Evolutionary conservation across 306 rosid species (phyloP), one percentile per base, ranked within the genome.

Genomic region (Vigna unguiculata): DNA sequence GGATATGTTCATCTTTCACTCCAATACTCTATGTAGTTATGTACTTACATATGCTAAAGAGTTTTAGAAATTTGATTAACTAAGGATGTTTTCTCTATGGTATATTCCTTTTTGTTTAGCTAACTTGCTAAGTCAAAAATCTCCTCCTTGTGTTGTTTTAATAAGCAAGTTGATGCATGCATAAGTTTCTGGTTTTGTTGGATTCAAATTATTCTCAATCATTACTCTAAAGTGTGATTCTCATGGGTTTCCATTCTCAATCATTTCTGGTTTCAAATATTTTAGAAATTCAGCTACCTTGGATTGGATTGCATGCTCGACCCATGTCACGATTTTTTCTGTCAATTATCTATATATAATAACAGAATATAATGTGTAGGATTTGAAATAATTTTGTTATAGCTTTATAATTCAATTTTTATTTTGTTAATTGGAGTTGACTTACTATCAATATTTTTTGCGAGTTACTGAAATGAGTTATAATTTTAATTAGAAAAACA

Each of bases 241-340:
- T 49, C 55, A 38, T 14, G 71, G n/a, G 51, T 20, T 30, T 19
- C 66, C 41, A 20, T 9, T n/a, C n/a, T n/a, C n/a, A n/a, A n/a
- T n/a, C n/a, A n/a, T n/a, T n/a, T n/a, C n/a, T n/a, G n/a, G n/a
- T n/a, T 53, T 51, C 52, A 75, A 20, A 34, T 20, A 12, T 49
- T 4, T 34, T 75, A 36, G 72, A 34, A 76, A 63, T 63, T 49
- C 25, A 48, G 52, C 72, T 51, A 76, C 72, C 43, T 51, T 32
- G 14, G 54, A 76, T 51, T 32, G 28, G 65, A 76, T 63, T 76
- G 25, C 71, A 30, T 61, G 52, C 63, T 48, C 24, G 46, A 65
- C 52, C 51, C 57, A 36, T 11, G 1, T 8, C 3, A 63, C 64
- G 12, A 51, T 15, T 46, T 59, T 58, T 43, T 30, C 13, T 8